phyloP scores from a whole-genome alignment of 2,329 filamentous ascomycete species.

The Hypoxylon sp. region DNA sequence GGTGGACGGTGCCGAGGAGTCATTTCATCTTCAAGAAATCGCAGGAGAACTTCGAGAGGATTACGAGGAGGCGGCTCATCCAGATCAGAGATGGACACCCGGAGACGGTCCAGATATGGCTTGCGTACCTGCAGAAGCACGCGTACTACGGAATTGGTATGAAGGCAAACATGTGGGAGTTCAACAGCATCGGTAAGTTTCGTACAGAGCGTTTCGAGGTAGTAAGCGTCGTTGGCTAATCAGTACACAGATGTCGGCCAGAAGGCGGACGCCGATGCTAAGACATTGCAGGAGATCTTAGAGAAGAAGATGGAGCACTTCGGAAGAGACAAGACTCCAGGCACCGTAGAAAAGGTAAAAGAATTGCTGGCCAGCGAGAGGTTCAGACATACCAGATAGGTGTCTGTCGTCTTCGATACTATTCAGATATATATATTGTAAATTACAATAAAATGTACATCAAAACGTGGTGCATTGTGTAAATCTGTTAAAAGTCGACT shows the following conservation, averaged over 20 bases:
- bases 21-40: slow-evolving; percentile 97
- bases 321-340: slow-evolving; percentile 59
- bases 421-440: slow-evolving; percentile 22
- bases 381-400: slow-evolving; percentile 50
- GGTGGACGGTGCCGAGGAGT: slow-evolving; percentile 90
- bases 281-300: slow-evolving; percentile 51
- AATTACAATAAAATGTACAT: slow-evolving; percentile 32
- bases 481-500: neutral
- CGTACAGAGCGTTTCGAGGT: slow-evolving; percentile 4
- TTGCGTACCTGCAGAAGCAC: slow-evolving; percentile 90
- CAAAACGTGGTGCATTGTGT: too few relatives aligned
- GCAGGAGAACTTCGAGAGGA: slow-evolving; percentile 96
- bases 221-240: slow-evolving; percentile 23
- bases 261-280: slow-evolving; percentile 53
- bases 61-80: slow-evolving; percentile 84
- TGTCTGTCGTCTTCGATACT: slow-evolving; percentile 26
- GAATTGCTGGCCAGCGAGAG: slow-evolving; percentile 63
- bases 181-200: slow-evolving; percentile 71
- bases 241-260: slow-evolving; percentile 56
- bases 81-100: slow-evolving; percentile 93
- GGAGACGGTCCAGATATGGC: slow-evolving; percentile 88
- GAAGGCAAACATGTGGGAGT: slow-evolving; percentile 98
- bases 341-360: slow-evolving; percentile 63
- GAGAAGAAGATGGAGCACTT: slow-evolving; percentile 64
- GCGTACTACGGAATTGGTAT: slow-evolving; percentile 96